Evolutionary conservation across 2,329 filamentous ascomycete genomes (phyloP).

Genomic region (Claviceps sp.): DNA sequence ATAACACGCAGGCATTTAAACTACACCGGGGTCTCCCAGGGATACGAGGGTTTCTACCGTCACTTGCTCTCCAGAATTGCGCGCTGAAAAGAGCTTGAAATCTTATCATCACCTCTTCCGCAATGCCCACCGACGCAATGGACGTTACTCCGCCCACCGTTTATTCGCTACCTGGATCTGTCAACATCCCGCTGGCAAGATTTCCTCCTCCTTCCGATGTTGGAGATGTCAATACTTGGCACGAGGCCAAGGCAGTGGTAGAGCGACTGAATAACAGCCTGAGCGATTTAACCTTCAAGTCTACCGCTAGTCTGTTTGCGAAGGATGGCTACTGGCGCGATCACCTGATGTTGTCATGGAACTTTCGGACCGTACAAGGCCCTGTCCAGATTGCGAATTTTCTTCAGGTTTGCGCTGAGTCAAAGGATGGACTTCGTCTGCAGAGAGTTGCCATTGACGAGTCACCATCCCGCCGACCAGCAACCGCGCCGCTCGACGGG

Average conservation of each 20-base stretch:
- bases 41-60: background rate
- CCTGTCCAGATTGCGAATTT: slow-evolving; percentile 25
- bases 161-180: slow-evolving; percentile 31
- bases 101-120: background rate
- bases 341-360: slow-evolving; percentile 43
- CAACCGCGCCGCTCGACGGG: slow-evolving; percentile 32
- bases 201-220: slow-evolving; percentile 22
- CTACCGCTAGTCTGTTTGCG: slow-evolving; percentile 26
- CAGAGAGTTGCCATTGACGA: slow-evolving; percentile 31
- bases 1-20: background rate
- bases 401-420: slow-evolving; percentile 18
- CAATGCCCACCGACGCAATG: background rate
- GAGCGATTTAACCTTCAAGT: slow-evolving; percentile 18
- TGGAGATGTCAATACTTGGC: slow-evolving; percentile 19
- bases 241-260: slow-evolving; percentile 25
- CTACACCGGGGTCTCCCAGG: too few relatives aligned
- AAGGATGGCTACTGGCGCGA: slow-evolving; percentile 44
- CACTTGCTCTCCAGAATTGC: background rate
- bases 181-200: slow-evolving; percentile 35
- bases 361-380: slow-evolving; percentile 37
- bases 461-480: slow-evolving; percentile 29
- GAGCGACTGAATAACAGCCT: slow-evolving; percentile 28
- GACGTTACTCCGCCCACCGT: background rate
- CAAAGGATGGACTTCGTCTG: slow-evolving; percentile 26
- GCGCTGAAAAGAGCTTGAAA: background rate